These are phyloP conservation scores for Nematodospora anomalae DNA, from an alignment of 1,139 yeast species.

Conservation along the genomic window DNA sequence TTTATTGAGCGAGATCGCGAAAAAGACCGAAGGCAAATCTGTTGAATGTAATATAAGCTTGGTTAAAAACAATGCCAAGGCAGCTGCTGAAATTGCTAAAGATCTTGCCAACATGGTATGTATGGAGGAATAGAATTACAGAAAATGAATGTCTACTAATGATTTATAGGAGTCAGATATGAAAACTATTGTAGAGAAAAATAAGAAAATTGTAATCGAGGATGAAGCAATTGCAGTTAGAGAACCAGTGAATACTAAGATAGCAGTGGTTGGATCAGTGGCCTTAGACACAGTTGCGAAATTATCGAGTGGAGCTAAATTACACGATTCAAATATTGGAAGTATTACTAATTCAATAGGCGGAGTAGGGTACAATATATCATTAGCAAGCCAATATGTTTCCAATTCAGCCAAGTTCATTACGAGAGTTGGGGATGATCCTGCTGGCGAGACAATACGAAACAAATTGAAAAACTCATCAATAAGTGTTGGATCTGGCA, in stretches of 20 bases:
- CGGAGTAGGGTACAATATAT: slow-evolving; percentile 83
- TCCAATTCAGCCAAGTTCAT: slow-evolving; percentile 43
- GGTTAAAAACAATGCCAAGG: slow-evolving; percentile 72
- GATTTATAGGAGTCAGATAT: neutral
- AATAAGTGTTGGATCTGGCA: slow-evolving; percentile 25
- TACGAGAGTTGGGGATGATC: slow-evolving; percentile 61
- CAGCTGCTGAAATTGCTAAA: slow-evolving; percentile 68
- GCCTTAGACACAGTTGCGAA: slow-evolving; percentile 71
- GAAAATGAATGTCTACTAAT: neutral
- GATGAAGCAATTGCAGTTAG: neutral
- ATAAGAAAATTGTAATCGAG: neutral
- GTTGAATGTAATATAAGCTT: slow-evolving; percentile 72
- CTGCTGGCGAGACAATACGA: slow-evolving; percentile 47
- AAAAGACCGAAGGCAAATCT: slow-evolving; percentile 66
- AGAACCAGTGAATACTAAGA: slow-evolving; percentile 14
- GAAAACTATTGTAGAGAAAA: neutral
- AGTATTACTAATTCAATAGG: slow-evolving; percentile 58
- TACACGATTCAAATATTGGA: slow-evolving; percentile 78
- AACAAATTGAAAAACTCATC: slow-evolving; percentile 35
- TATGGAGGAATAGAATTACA: slow-evolving; percentile 13
- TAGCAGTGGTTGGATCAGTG: slow-evolving; percentile 68
- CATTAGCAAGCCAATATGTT: slow-evolving; percentile 48
- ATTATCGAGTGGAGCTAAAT: slow-evolving; percentile 26
- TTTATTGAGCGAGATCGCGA: slow-evolving; percentile 62
- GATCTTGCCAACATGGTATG: slow-evolving; percentile 44